Evolutionary conservation across 345 rosid species (phyloP).

Genomic region (Corchorus olitorius): DNA sequence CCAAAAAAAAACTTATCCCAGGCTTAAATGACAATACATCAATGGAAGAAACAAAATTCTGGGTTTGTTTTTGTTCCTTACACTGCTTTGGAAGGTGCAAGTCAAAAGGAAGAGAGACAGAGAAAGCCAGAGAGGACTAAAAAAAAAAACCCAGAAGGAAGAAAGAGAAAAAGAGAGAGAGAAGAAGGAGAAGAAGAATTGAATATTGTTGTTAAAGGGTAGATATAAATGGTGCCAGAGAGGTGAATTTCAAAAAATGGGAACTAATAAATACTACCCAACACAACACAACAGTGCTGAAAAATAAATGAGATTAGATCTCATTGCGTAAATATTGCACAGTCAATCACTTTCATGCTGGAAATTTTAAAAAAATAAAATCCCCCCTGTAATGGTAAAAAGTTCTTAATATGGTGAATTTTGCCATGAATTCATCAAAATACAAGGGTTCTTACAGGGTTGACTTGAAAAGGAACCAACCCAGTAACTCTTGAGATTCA

Average conservation of each 20-base stretch:
- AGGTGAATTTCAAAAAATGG: constrained; percentile 15
- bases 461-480: background rate
- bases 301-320: constrained; percentile 9
- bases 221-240: background rate
- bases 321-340: background rate
- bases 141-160: background rate
- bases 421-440: background rate
- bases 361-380: background rate
- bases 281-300: background rate
- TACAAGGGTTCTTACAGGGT: constrained; percentile 11
- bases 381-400: background rate
- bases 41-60: background rate
- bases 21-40: background rate
- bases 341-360: constrained; percentile 7
- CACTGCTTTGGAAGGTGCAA: constrained; percentile 21
- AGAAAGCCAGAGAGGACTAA: background rate
- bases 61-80: background rate
- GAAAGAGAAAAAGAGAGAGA: background rate
- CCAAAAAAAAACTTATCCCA: constrained; percentile 17
- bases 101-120: constrained; percentile 22
- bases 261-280: constrained; percentile 17
- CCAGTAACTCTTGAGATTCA: background rate
- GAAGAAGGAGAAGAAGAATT: background rate
- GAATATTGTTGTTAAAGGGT: constrained; percentile 8
- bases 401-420: background rate